Evolutionary conservation across 192 early-diverging fungal genomes (phyloP).

Genomic region (Coemansia sp.): DNA sequence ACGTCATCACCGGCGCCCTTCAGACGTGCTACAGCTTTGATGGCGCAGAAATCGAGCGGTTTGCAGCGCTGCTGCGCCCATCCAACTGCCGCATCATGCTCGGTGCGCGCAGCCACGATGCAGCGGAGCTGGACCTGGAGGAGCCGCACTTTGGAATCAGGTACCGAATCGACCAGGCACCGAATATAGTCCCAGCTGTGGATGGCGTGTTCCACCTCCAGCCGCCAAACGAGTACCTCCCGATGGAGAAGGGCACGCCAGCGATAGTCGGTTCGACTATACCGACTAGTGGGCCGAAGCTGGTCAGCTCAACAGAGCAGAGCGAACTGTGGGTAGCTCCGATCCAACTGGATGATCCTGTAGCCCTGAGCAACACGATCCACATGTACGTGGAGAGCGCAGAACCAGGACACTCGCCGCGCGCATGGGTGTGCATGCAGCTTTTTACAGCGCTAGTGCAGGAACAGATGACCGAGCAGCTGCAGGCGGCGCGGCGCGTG

Average conservation of each 20-base stretch:
- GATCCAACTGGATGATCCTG: too few relatives aligned
- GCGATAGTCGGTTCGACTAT: too few relatives aligned
- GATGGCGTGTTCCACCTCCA: not conserved
- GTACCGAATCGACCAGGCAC: conserved; percentile 73
- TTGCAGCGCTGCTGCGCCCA: conserved; percentile 40
- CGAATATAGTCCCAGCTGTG: conserved; percentile 54
- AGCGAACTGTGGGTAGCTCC: conserved; percentile 17
- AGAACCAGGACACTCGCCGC: not conserved
- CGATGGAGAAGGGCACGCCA: too few relatives aligned
- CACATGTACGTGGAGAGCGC: conserved; percentile 9
- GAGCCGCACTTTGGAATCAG: conserved; percentile 1
- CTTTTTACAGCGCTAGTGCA: not conserved
- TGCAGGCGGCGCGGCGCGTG: not conserved
- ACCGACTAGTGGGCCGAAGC: not conserved
- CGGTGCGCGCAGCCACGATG: conserved; percentile 10
- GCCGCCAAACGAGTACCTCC: not conserved
- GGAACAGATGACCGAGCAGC: not conserved
- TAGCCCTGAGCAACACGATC: conserved; percentile 6
- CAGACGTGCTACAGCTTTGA: conserved; percentile 10
- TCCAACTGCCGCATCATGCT: conserved; percentile 60
- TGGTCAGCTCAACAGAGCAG: conserved; percentile 4
- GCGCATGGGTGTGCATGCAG: not conserved
- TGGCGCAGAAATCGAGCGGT: not conserved
- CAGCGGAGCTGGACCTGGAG: not conserved
- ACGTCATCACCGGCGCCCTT: conserved; percentile 4